These are phyloP conservation scores for Carallia pectinifolia DNA, from an alignment of 345 rosid genomes.

Conservation along the genomic window DNA sequence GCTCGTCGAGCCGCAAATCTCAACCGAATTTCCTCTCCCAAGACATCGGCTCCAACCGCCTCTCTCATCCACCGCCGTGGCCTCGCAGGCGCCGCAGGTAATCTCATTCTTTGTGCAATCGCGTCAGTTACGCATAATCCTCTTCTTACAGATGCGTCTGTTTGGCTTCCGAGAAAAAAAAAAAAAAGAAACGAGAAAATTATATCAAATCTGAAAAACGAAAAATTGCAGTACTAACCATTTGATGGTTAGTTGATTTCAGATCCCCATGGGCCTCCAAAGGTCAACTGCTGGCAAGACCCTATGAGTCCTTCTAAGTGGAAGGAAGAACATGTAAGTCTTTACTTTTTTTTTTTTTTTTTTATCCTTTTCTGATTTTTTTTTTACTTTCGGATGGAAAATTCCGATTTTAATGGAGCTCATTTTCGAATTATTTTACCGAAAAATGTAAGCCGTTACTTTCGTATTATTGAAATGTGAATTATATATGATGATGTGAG, in stretches of 20 bases:
- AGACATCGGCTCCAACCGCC: slow-evolving; percentile 27
- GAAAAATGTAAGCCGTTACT: too few species aligned
- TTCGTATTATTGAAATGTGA: too few species aligned
- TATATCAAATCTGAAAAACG: too few species aligned
- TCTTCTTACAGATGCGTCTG: too few species aligned
- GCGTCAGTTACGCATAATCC: too few species aligned
- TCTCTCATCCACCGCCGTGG: slow-evolving; percentile 66
- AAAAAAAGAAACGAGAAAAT: too few species aligned
- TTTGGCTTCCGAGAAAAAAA: too few species aligned
- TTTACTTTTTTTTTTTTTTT: background rate
- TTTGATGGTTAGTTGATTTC: background rate
- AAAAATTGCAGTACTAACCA: too few species aligned
- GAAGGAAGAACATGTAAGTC: slow-evolving; percentile 50
- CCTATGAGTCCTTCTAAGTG: slow-evolving; percentile 41
- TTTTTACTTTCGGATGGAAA: background rate
- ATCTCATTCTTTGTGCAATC: background rate
- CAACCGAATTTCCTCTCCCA: slow-evolving; percentile 34
- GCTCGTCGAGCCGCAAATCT: slow-evolving; percentile 43
- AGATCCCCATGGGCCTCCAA: slow-evolving; percentile 41
- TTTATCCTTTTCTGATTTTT: background rate
- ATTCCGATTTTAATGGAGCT: background rate
- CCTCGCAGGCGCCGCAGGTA: slow-evolving; percentile 84
- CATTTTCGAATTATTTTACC: background rate
- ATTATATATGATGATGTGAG: too few species aligned
- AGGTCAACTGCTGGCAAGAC: slow-evolving; percentile 35